Percentiles rank a stretch among this genome's conserved stretches.
Conservation (phyloP, 2,329 filamentous ascomycete species). For the Endothia cerciana region DNA sequence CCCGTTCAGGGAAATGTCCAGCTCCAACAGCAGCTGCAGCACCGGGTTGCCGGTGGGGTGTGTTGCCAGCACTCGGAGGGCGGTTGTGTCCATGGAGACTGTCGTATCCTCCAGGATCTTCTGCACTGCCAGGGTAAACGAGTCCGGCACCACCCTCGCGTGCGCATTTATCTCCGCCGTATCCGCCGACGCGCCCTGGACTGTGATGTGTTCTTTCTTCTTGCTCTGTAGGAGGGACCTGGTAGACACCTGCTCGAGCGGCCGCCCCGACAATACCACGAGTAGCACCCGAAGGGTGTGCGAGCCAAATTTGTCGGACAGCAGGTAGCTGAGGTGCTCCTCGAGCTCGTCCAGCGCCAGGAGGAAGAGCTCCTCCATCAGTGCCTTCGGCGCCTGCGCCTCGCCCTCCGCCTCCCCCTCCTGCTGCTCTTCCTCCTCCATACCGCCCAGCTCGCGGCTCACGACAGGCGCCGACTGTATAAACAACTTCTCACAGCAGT, state of each 20-base stretch:
- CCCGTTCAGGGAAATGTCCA: constrained; percentile 78
- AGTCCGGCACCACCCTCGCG: constrained; percentile 70
- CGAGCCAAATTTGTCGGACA: constrained; percentile 88
- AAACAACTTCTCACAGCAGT: constrained; percentile 95
- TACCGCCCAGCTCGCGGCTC: constrained; percentile 67
- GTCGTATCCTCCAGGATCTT: constrained; percentile 83
- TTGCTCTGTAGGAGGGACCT: constrained; percentile 85
- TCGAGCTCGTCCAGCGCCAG: constrained; percentile 86
- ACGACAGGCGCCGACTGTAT: constrained; percentile 79
- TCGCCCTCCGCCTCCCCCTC: constrained; percentile 51
- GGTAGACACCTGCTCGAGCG: constrained; percentile 70
- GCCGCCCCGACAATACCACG: constrained; percentile 81
- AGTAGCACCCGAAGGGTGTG: constrained; percentile 87
- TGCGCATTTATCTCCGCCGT: constrained; percentile 51
- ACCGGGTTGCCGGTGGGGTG: constrained; percentile 92
- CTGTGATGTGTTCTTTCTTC: constrained; percentile 82
- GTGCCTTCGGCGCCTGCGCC: constrained; percentile 54
- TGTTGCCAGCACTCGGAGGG: constrained; percentile 80
- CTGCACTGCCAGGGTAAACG: constrained; percentile 75
- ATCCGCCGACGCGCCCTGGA: constrained; percentile 56
- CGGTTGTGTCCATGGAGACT: constrained; percentile 74
- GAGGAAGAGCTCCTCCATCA: constrained; percentile 86
- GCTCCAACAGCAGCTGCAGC: constrained; percentile 84
- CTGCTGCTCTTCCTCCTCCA: constrained; percentile 46
- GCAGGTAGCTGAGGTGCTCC: constrained; percentile 76